Base-by-base conservation (phyloP, 768 basidiomycete species). In the Cubamyces lactineus region DNA sequence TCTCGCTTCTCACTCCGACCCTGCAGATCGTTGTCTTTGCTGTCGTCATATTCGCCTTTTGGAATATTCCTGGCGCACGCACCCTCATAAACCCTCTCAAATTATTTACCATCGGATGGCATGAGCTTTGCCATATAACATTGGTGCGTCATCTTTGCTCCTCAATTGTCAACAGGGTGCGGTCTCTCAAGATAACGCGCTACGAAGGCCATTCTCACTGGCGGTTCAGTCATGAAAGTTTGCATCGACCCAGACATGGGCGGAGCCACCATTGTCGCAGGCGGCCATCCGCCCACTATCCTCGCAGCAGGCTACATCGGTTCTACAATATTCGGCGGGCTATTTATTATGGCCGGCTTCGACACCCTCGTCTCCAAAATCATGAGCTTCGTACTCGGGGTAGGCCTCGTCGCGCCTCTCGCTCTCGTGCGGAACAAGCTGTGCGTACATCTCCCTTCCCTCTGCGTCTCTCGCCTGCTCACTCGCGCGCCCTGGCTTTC, bases 361-460 rank as follows among this genome's bases (percentile, higher is more conserved):
- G 89, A 94, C 72, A 94, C 90, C 2, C 84, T 96, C 17, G 90
- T 93, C 13, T 89, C 94, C 38, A 98, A 98, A 75, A 85, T 97
- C 60, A 84, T 94, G 74, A 95, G 94, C 76, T 94, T 96, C 69
- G 87, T 96, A 54, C 82, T 96, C 53, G 95, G 86, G 38, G 81
- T 97, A 38, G 96, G 94, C 16, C 77, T 98, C 26, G 75, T 96
- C n/a, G 83, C 89, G 30, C 95, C 95, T 0, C 79, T 96, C 49
- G 84, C 87, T 15, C 86, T 96, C 28, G 93, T 96, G 40, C 83
- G 93, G 61, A 92, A 95, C 71, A 96, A 96, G 80, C 68, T 96
- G 94, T 95, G 71, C 71, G 90, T 80, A 41, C 17, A 23, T 24
- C 15, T 19, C 13, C 41, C 28, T 24, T 9, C 26, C 24, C 19